Conservation (phyloP, 2,329 filamentous ascomycete species). For the Aspergillus arachidicola region DNA sequence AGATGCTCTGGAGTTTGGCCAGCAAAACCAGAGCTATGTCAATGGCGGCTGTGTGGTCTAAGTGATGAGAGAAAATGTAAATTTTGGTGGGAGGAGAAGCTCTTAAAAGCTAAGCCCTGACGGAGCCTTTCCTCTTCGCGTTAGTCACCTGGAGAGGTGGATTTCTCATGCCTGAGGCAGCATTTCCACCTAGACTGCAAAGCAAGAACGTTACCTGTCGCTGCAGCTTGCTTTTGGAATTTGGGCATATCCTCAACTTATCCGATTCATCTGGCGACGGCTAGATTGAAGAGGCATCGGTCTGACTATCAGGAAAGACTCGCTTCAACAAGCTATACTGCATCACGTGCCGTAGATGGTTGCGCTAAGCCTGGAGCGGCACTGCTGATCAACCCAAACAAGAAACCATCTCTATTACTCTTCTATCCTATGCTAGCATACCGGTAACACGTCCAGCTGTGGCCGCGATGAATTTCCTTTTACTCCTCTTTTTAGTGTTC, state of each 20-base stretch:
- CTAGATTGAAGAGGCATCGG: not conserved
- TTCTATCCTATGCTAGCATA: conserved; percentile 2
- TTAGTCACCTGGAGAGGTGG: not conserved
- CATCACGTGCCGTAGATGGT: not conserved
- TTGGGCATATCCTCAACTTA: not conserved
- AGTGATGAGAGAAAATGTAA: conserved; percentile 14
- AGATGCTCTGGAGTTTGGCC: conserved; percentile 26
- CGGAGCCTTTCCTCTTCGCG: conserved; percentile 13
- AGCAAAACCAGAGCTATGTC: conserved; percentile 30
- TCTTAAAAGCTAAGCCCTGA: conserved; percentile 7
- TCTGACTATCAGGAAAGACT: not conserved
- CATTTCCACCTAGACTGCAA: not conserved
- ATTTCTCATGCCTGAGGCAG: not conserved
- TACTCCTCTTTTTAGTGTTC: conserved; percentile 40
- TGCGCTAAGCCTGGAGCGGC: not conserved
- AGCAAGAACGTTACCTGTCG: not conserved
- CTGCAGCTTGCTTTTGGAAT: not conserved
- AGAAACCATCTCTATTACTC: not conserved
- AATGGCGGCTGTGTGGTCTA: conserved; percentile 15
- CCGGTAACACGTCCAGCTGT: not conserved
- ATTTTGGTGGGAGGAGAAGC: conserved; percentile 16
- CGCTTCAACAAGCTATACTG: not conserved
- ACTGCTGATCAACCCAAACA: not conserved
- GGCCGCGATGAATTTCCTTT: conserved; percentile 35
- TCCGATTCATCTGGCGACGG: not conserved